Base-by-base conservation (phyloP, 306 rosid species). In the Ammopiptanthus mongolicus region DNA sequence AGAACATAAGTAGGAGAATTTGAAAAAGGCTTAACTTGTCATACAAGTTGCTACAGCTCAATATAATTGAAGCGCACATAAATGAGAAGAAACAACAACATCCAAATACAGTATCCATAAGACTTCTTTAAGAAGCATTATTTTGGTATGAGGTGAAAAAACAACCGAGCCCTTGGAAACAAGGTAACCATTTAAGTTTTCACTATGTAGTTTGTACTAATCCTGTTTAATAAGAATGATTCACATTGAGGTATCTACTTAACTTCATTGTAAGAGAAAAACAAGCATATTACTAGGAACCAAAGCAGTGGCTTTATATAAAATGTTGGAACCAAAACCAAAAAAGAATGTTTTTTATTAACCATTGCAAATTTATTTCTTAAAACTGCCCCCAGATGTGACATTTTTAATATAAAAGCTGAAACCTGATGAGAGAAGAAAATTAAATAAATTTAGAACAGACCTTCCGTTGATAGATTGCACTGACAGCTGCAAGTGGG, bases 401-500 rank as follows among this genome's bases (percentile, higher is more conserved):
- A 55, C 65, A 55, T 59, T 48, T 61, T 23, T 15, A 33, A 28
- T 59, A 12, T 68, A 51, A 36, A 31, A 70, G 19, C 22, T 47
- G 29, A 15, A 41, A 52, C 62, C 66, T 44, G 29, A 13, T n/a
- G 4, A 14, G 56, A 46, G 33, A 33, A 11, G 19, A 62, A 71
- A 41, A 46, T 6, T 7, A 8, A 58, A 21, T 47, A 17, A 56
- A 48, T 55, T n/a, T 28, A 53, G 47, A 62, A 33, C 56, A 71
- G 80, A 93, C 98, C 97, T 93, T 89, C 74, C 65, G 84, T 65
- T 93, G 98, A 78, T 71, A 73, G 56, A 64, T 69, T 82, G 90
- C 80, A 76, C 77, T 55, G 70, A 91, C 97, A 36, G 92, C 96
- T 73, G 98, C 92, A 81, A 91, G 93, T 59, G 98, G 97, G 76